Evolutionary conservation across 768 basidiomycete genomes (phyloP).

Genomic region (Lyophyllum shimeji): DNA sequence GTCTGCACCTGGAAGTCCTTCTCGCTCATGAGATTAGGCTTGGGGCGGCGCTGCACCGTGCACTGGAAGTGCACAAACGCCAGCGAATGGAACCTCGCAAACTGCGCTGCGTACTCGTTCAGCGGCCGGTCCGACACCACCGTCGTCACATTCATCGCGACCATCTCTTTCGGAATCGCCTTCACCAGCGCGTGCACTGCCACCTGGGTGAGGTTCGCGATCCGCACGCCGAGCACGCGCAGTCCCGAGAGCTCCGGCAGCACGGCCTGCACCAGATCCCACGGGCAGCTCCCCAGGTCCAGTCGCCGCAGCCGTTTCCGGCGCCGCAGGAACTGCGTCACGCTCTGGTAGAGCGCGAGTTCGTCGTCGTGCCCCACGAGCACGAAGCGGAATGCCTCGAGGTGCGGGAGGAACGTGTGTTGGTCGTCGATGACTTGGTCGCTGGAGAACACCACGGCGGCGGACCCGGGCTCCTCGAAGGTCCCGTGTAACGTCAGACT

Average conservation of each 20-base stretch:
- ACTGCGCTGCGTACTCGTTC: slow-evolving; percentile 50
- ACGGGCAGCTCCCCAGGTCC: slow-evolving; percentile 66
- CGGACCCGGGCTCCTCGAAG: slow-evolving; percentile 57
- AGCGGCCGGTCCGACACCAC: slow-evolving; percentile 50
- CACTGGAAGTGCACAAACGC: slow-evolving; percentile 61
- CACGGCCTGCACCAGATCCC: slow-evolving; percentile 54
- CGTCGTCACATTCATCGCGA: slow-evolving; percentile 53
- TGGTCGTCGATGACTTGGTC: slow-evolving; percentile 58
- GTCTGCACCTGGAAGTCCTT: slow-evolving; percentile 60
- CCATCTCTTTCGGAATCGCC: slow-evolving; percentile 45
- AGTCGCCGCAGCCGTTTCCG: slow-evolving; percentile 33
- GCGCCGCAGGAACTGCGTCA: neutral
- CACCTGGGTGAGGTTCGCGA: slow-evolving; percentile 44
- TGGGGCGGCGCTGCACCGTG: slow-evolving; percentile 46
- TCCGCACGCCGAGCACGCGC: slow-evolving; percentile 57
- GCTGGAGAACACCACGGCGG: slow-evolving; percentile 57
- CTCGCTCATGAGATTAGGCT: slow-evolving; percentile 57
- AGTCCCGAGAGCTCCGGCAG: slow-evolving; percentile 51
- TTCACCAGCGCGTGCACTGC: slow-evolving; percentile 38
- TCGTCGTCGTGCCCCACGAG: slow-evolving; percentile 66
- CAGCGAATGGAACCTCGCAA: slow-evolving; percentile 47
- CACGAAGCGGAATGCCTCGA: slow-evolving; percentile 62
- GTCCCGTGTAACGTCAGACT: slow-evolving; percentile 67
- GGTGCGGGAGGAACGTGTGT: slow-evolving; percentile 43
- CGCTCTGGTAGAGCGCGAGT: slow-evolving; percentile 39